Conservation (phyloP, 768 basidiomycete genomes). For the Trametes maxima region DNA sequence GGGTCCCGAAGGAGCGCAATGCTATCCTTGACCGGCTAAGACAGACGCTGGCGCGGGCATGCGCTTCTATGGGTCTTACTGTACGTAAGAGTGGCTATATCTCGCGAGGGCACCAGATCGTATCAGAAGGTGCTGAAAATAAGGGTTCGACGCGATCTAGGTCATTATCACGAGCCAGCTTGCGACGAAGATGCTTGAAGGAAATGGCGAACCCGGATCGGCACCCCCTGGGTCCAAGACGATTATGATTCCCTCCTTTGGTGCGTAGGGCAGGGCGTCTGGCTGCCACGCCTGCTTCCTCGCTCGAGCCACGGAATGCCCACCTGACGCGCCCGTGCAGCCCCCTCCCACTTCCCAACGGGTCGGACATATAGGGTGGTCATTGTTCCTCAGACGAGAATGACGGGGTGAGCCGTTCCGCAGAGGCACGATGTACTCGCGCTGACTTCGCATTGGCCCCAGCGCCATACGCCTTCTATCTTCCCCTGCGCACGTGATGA, state of each 20-base stretch:
- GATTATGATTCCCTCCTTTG: constrained; percentile 67
- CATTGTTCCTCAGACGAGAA: constrained; percentile 43
- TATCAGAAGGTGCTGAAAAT: constrained; percentile 22
- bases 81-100: constrained; percentile 37
- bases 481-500: constrained; percentile 35
- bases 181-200: constrained; percentile 64
- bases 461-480: constrained; percentile 46
- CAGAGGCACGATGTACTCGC: constrained; percentile 8
- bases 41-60: constrained; percentile 52
- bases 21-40: constrained; percentile 54
- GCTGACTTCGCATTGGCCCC: constrained; percentile 22
- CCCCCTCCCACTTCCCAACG: constrained; percentile 44
- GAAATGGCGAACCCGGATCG: constrained; percentile 53
- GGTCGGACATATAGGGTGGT: constrained; percentile 46
- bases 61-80: constrained; percentile 49
- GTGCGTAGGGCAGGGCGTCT: constrained; percentile 36
- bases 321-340: constrained; percentile 24
- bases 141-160: constrained; percentile 32
- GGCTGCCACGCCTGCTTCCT: not conserved
- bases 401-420: constrained; percentile 41
- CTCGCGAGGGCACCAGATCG: constrained; percentile 20
- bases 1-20: constrained; percentile 42
- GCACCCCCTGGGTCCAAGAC: constrained; percentile 63
- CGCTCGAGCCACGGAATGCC: constrained; percentile 16
- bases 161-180: constrained; percentile 68